Percentiles rank a stretch among this genome's conserved stretches.
Conservation (phyloP, 495 filamentous ascomycete species). For the Neurospora discreta region DNA sequence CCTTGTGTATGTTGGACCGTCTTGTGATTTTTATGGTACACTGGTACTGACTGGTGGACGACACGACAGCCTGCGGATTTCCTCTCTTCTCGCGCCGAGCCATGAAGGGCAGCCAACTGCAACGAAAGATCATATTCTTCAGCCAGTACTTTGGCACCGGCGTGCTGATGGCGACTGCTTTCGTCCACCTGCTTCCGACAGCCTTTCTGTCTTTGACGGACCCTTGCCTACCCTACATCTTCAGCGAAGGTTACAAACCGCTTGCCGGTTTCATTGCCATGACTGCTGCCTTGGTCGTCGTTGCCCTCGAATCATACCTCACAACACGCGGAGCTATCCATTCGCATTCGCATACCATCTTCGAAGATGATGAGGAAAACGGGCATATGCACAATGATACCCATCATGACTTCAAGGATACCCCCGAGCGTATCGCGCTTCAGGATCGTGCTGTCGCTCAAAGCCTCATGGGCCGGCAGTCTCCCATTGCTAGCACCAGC, state of each 20-base stretch:
- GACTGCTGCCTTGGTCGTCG: slow-evolving; percentile 63
- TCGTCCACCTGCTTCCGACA: slow-evolving; percentile 75
- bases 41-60: neutral
- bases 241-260: slow-evolving; percentile 60
- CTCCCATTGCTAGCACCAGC: neutral
- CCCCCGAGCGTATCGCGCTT: neutral
- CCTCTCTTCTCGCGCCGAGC: slow-evolving; percentile 44
- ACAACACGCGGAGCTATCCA: slow-evolving; percentile 43
- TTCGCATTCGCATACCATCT: slow-evolving; percentile 35
- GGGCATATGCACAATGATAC: slow-evolving; percentile 15
- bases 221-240: slow-evolving; percentile 64
- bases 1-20: slow-evolving; percentile 43
- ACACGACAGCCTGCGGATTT: slow-evolving; percentile 43
- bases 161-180: slow-evolving; percentile 79
- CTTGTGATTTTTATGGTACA: neutral
- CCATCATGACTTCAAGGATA: neutral
- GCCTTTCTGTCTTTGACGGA: slow-evolving; percentile 73
- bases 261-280: slow-evolving; percentile 73
- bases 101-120: slow-evolving; percentile 29
- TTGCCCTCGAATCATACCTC: slow-evolving; percentile 68
- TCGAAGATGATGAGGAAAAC: slow-evolving; percentile 27
- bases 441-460: neutral
- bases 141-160: slow-evolving; percentile 81
- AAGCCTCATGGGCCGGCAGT: neutral
- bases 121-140: slow-evolving; percentile 50